A percentile compares a stretch with the other conserved stretches of the same genome.
Conservation (phyloP, 345 rosid genomes). For the Eucalyptus leucophloia region DNA sequence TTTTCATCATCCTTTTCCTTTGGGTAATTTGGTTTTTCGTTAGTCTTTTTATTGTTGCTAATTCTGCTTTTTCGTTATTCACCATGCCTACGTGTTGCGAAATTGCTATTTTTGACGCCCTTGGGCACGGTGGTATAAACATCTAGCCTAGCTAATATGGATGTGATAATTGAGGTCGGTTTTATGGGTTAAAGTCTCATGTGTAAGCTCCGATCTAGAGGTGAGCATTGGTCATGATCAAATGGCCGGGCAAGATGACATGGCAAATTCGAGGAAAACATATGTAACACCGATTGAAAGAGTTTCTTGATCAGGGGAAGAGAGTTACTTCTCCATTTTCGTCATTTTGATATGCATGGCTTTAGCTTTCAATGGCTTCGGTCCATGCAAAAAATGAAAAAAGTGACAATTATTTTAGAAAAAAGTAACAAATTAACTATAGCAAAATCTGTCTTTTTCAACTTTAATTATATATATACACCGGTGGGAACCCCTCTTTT, state of each 20-base stretch:
- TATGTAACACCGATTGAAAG: not conserved
- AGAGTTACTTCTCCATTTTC: not conserved
- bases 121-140: not conserved
- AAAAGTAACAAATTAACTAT: not conserved
- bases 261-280: not conserved
- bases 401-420: not conserved
- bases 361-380: not conserved
- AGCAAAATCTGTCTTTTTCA: not conserved
- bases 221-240: not conserved
- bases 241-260: not conserved
- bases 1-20: not conserved
- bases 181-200: accelerated
- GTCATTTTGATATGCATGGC: not conserved
- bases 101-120: not conserved
- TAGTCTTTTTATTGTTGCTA: not conserved
- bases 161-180: not conserved
- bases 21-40: not conserved
- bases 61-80: not conserved
- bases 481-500: not conserved
- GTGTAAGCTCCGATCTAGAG: not conserved
- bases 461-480: not conserved
- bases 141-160: not conserved
- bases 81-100: accelerated
- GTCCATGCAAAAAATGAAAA: not conserved
- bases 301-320: not conserved